A percentile compares a stretch with the other conserved stretches of the same genome.
phyloP scores from a whole-genome alignment of 1,139 yeast species.

The Saccharomyces hybrid region DNA sequence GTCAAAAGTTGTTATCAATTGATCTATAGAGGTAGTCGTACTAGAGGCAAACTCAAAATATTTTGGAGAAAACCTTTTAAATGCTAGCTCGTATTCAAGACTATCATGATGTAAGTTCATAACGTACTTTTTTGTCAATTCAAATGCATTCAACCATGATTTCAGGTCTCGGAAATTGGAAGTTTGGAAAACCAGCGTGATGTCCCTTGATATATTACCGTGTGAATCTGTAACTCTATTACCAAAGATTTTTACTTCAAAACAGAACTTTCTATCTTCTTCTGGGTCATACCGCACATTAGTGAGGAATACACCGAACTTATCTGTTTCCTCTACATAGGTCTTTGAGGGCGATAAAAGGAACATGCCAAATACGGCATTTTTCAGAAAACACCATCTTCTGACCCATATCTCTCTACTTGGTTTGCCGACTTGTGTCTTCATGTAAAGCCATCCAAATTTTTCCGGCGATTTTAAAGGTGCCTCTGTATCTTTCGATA shows the following conservation, averaged over 20 bases:
- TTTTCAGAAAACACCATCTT: constrained; percentile 82
- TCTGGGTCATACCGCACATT: constrained; percentile 55
- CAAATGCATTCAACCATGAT: constrained; percentile 73
- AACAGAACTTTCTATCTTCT: constrained; percentile 79
- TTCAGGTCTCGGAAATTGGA: constrained; percentile 65
- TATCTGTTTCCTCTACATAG: constrained; percentile 86
- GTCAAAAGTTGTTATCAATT: constrained; percentile 34
- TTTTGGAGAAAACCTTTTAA: constrained; percentile 63
- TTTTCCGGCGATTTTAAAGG: constrained; percentile 42
- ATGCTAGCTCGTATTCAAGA: constrained; percentile 45
- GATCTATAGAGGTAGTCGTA: constrained; percentile 52
- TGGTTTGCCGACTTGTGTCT: constrained; percentile 52
- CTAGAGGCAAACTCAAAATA: constrained; percentile 69
- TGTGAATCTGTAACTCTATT: constrained; percentile 8
- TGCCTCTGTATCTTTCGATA: constrained; percentile 13
- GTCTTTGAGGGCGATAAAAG: constrained; percentile 62
- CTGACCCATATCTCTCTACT: constrained; percentile 70
- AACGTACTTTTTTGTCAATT: constrained; percentile 50
- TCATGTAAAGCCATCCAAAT: constrained; percentile 84
- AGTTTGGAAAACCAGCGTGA: constrained; percentile 61
- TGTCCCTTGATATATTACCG: constrained; percentile 13
- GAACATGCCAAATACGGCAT: constrained; percentile 79
- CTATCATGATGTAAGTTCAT: constrained; percentile 34
- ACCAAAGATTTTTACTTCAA: constrained; percentile 68
- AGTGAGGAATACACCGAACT: constrained; percentile 70